phyloP scores from a whole-genome alignment of 805 yeast species.

The Candida taoyuanica region DNA sequence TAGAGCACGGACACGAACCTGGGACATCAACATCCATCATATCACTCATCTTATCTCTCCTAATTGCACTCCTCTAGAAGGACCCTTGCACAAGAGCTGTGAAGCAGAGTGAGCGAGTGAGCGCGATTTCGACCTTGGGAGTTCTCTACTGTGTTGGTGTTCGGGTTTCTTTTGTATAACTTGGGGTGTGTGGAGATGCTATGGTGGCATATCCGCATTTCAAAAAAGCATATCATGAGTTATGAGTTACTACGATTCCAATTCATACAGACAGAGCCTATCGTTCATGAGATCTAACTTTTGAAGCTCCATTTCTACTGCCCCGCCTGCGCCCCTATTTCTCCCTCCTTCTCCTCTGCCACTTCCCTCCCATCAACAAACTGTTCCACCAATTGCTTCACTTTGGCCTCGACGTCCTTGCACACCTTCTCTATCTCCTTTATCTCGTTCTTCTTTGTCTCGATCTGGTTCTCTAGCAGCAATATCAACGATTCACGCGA shows the following conservation, averaged over 20 bases:
- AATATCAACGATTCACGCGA: slow-evolving; percentile 83
- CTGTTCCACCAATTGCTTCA: slow-evolving; percentile 30
- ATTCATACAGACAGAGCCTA: too few species aligned
- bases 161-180: background rate
- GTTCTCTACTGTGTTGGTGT: background rate
- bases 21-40: slow-evolving; percentile 26
- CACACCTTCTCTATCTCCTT: slow-evolving; percentile 36
- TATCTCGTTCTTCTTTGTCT: slow-evolving; percentile 53
- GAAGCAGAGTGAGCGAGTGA: too few species aligned
- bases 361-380: slow-evolving; percentile 21
- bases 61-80: too few species aligned
- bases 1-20: slow-evolving; percentile 14
- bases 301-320: background rate
- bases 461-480: slow-evolving; percentile 66
- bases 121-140: background rate
- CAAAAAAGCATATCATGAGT: too few species aligned
- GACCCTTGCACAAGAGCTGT: too few species aligned
- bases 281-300: too few species aligned
- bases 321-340: slow-evolving; percentile 1
- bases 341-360: background rate
- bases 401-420: slow-evolving; percentile 35
- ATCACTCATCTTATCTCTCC: slow-evolving; percentile 23
- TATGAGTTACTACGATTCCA: too few species aligned
- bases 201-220: too few species aligned
- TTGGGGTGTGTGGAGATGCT: too few species aligned